A percentile compares a stretch with the other conserved stretches of the same genome.
Evolutionary conservation across 1,284 basidiomycete genomes (phyloP).

Genomic region (Ganoderma multipileum): DNA sequence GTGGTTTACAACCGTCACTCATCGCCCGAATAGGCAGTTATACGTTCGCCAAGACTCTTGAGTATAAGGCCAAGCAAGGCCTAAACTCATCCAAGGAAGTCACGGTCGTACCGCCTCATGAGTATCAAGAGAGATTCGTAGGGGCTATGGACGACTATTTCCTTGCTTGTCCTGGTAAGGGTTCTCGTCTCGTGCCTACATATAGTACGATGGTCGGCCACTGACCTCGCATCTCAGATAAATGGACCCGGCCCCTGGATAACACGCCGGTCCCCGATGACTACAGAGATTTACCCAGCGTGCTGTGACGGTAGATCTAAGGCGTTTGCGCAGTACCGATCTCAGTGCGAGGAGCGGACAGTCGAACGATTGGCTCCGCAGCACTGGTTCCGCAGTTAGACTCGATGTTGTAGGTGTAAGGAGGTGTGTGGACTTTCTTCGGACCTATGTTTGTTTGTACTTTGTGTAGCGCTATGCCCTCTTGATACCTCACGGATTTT

Average conservation of each 20-base stretch:
- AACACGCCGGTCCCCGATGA: conserved; percentile 38
- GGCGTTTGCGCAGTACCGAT: not conserved
- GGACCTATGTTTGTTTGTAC: not conserved
- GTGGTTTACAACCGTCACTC: not conserved
- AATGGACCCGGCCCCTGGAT: conserved; percentile 46
- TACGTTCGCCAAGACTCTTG: conserved; percentile 78
- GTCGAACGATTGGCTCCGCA: conserved; percentile 4
- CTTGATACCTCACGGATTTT: not conserved
- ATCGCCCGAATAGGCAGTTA: conserved; percentile 60
- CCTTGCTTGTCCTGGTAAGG: conserved; percentile 69
- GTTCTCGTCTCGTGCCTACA: not conserved
- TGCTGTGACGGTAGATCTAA: conserved; percentile 33
- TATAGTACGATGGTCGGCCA: not conserved
- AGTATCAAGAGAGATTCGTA: conserved; percentile 76
- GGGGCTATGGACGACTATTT: conserved; percentile 74
- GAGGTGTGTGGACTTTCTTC: not conserved
- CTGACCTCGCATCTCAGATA: conserved; percentile 36
- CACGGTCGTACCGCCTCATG: conserved; percentile 73
- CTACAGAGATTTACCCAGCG: conserved; percentile 39
- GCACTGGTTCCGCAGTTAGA: conserved; percentile 5
- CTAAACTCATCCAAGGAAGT: conserved; percentile 68
- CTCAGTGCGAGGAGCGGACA: not conserved
- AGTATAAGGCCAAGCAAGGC: conserved; percentile 80
- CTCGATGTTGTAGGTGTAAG: not conserved
- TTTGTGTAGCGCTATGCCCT: conserved; percentile 3